phyloP scores from a whole-genome alignment of 2,329 filamentous ascomycete species.

The Xylaria sp. region DNA sequence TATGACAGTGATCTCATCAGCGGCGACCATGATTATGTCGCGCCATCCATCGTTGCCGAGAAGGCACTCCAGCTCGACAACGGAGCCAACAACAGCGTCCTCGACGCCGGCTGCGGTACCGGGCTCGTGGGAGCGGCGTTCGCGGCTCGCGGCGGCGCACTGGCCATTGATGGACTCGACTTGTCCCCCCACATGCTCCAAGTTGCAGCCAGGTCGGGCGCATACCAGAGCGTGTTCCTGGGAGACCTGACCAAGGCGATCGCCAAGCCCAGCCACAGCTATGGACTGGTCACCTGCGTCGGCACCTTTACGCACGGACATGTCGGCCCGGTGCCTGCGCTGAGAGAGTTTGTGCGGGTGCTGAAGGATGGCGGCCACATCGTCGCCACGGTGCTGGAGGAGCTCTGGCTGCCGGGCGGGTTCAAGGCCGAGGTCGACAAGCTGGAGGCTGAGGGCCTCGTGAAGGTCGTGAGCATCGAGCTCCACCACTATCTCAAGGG shows the following conservation, averaged over 20 bases:
- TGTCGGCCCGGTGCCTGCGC: constrained; percentile 59
- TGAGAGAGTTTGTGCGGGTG: constrained; percentile 63
- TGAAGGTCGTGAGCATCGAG: constrained; percentile 17
- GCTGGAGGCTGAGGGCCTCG: constrained; percentile 44
- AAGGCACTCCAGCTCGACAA: constrained; percentile 50
- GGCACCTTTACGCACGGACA: constrained; percentile 67
- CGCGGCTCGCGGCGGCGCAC: constrained; percentile 55
- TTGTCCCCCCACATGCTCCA: constrained; percentile 64
- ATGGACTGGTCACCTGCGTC: constrained; percentile 64
- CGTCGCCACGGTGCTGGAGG: constrained; percentile 62
- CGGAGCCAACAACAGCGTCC: constrained; percentile 45
- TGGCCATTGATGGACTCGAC: constrained; percentile 64
- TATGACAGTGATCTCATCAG: constrained; percentile 52
- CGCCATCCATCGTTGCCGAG: constrained; percentile 54
- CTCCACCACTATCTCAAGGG: constrained; percentile 26
- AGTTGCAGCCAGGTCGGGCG: constrained; percentile 59
- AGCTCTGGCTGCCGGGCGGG: constrained; percentile 61
- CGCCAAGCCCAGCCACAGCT: constrained; percentile 53
- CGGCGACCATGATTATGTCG: constrained; percentile 54
- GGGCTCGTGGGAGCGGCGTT: constrained; percentile 63
- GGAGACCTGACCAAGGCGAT: constrained; percentile 61
- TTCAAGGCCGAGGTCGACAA: constrained; percentile 59
- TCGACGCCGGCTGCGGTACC: constrained; percentile 68
- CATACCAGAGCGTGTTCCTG: constrained; percentile 58
- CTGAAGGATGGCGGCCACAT: constrained; percentile 59